Percentiles rank a stretch among this genome's conserved stretches.
These are phyloP conservation scores for Mycena haematopus DNA, from an alignment of 768 basidiomycete species.

Conservation along the genomic window DNA sequence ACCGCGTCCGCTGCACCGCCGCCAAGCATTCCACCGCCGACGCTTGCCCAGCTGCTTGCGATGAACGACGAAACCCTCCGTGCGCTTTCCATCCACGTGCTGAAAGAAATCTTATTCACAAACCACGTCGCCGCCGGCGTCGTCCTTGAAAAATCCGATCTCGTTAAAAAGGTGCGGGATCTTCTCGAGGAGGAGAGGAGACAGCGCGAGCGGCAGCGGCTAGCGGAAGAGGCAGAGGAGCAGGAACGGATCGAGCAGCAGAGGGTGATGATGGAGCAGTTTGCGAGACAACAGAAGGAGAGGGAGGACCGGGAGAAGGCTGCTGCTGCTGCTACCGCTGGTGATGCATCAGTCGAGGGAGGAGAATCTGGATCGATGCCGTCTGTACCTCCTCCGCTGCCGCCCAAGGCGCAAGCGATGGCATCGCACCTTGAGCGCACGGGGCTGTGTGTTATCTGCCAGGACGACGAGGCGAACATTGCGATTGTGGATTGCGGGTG, in stretches of 20 bases:
- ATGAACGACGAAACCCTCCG: slow-evolving; percentile 65
- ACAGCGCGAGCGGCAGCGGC: slow-evolving; percentile 56
- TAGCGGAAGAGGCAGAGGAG: slow-evolving; percentile 53
- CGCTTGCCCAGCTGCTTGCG: slow-evolving; percentile 71
- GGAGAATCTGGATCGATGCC: slow-evolving; percentile 29
- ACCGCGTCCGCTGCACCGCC: slow-evolving; percentile 47
- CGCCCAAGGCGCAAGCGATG: slow-evolving; percentile 47
- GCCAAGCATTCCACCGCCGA: slow-evolving; percentile 53
- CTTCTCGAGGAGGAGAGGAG: slow-evolving; percentile 69
- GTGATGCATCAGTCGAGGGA: slow-evolving; percentile 24
- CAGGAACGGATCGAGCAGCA: slow-evolving; percentile 47
- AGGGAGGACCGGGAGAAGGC: slow-evolving; percentile 39
- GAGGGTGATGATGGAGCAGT: slow-evolving; percentile 44
- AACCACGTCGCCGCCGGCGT: slow-evolving; percentile 82
- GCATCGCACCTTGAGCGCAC: slow-evolving; percentile 60
- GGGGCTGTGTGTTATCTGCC: slow-evolving; percentile 90
- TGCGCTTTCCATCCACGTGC: slow-evolving; percentile 66
- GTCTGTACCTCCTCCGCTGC: slow-evolving; percentile 38
- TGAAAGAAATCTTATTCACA: slow-evolving; percentile 81
- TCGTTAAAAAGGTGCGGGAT: slow-evolving; percentile 72
- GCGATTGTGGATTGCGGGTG: slow-evolving; percentile 95
- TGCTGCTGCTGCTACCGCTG: slow-evolving; percentile 29
- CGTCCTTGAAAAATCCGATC: slow-evolving; percentile 85
- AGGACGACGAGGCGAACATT: slow-evolving; percentile 93
- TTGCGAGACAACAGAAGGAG: slow-evolving; percentile 38